phyloP scores from a whole-genome alignment of 306 rosid genomes.

The Quercus gilva region DNA sequence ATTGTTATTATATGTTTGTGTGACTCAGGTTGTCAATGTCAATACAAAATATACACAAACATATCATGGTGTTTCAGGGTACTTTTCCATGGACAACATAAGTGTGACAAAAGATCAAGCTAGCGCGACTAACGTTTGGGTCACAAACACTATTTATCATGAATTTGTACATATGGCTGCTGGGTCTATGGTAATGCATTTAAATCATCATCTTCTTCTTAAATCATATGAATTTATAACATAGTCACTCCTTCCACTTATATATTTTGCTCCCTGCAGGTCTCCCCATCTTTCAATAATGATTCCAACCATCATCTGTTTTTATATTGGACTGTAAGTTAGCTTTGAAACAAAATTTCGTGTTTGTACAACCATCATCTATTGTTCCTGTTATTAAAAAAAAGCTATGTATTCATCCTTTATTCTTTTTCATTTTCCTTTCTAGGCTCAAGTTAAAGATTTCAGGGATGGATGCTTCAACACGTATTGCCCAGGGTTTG shows the following conservation, averaged over 20 bases:
- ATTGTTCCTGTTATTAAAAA: too few species aligned
- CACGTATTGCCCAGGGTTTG: slow-evolving; percentile 12
- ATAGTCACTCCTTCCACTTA: neutral
- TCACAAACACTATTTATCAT: neutral
- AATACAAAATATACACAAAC: too few species aligned
- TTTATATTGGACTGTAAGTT: slow-evolving; percentile 26
- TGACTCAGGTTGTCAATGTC: too few species aligned
- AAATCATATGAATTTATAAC: too few species aligned
- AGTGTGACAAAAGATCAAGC: neutral
- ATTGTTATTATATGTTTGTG: too few species aligned
- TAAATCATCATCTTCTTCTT: neutral
- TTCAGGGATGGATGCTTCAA: slow-evolving; percentile 15
- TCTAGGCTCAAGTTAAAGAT: neutral
- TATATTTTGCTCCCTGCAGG: neutral
- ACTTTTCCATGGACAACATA: neutral
- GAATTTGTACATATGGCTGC: neutral
- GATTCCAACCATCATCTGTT: slow-evolving; percentile 1
- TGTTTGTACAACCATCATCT: neutral
- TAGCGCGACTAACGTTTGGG: neutral
- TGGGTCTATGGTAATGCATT: slow-evolving; percentile 21
- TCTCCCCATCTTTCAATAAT: neutral
- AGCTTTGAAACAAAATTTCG: neutral
- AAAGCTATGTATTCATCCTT: too few species aligned
- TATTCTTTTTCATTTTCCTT: neutral
- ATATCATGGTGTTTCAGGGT: too few species aligned